Conservation (phyloP, 257 asterid species). For the Solanum neorickii region DNA sequence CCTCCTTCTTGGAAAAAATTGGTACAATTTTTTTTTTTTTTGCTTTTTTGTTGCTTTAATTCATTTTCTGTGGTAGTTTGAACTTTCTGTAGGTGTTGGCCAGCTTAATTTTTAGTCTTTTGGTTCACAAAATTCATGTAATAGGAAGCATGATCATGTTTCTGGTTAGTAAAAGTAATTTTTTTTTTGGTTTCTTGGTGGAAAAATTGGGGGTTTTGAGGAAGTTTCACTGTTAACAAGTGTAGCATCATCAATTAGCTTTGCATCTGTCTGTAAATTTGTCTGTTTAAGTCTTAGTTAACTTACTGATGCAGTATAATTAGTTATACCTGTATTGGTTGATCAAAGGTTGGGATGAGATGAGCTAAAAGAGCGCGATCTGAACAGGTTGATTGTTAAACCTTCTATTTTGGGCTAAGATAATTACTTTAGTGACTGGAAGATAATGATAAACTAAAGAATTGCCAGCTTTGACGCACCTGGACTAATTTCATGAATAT, state of each 20-base stretch:
- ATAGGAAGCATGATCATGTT: background rate
- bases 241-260: background rate
- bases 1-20: constrained; percentile 41
- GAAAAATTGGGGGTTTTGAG: background rate
- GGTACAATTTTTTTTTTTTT: constrained; percentile 9
- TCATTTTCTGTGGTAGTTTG: background rate
- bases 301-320: background rate
- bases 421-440: background rate
- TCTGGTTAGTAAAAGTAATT: background rate
- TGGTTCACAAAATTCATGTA: background rate
- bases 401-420: background rate
- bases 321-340: background rate
- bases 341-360: background rate
- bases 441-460: background rate
- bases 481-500: background rate
- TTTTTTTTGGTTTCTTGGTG: background rate
- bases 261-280: background rate
- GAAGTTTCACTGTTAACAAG: background rate
- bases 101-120: background rate
- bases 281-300: background rate
- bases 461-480: background rate
- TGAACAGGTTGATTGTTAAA: background rate
- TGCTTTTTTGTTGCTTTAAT: background rate
- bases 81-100: background rate
- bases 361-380: background rate